Percentiles rank a stretch among this genome's conserved stretches.
Conservation (phyloP, 306 rosid genomes). For the Canavalia gladiata region DNA sequence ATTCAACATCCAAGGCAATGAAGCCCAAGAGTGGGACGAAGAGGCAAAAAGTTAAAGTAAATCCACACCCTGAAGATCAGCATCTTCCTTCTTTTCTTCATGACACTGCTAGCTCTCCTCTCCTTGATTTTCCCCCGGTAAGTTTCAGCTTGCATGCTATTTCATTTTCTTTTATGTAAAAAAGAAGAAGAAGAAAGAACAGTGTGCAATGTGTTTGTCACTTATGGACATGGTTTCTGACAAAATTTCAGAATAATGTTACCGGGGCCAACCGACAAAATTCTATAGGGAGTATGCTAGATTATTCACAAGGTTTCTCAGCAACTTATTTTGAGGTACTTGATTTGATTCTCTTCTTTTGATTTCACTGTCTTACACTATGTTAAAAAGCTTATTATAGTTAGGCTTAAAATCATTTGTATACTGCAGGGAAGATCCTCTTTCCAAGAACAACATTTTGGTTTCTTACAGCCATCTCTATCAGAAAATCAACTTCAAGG, state of each 20-base stretch:
- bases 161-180: background rate
- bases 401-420: constrained; percentile 11
- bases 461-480: constrained; percentile 63
- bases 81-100: constrained; percentile 65
- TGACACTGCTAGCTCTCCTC: constrained; percentile 94
- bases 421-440: constrained; percentile 71
- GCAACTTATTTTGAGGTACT: constrained; percentile 84
- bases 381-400: background rate
- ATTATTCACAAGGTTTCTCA: constrained; percentile 84
- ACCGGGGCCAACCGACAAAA: constrained; percentile 57
- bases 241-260: constrained; percentile 62
- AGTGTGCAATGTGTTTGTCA: background rate
- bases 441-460: constrained; percentile 69
- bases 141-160: constrained; percentile 40
- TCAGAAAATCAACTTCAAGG: constrained; percentile 69
- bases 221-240: constrained; percentile 38
- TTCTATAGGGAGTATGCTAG: constrained; percentile 62
- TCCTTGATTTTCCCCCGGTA: constrained; percentile 70
- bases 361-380: constrained; percentile 2
- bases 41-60: constrained; percentile 60
- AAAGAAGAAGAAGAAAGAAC: no score
- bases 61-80: constrained; percentile 49
- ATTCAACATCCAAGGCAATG: constrained; percentile 54
- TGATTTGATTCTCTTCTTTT: background rate
- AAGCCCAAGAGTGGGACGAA: constrained; percentile 52